phyloP scores from a whole-genome alignment of 1,284 basidiomycete species.

The Leccinum glutinopallens region DNA sequence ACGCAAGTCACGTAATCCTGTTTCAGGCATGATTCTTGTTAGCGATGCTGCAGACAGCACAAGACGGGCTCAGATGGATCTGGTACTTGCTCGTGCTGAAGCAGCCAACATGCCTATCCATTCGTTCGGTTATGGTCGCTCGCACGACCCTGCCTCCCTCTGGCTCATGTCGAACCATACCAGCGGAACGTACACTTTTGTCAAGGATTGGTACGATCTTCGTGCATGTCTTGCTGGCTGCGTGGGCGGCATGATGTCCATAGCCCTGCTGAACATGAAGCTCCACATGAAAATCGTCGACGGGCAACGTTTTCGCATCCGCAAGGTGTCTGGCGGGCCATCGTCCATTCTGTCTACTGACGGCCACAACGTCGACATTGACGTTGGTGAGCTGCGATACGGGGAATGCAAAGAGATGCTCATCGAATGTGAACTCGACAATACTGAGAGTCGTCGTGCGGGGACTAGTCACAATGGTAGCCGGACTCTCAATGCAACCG shows the following conservation, averaged over 20 bases:
- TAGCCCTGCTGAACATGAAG: slow-evolving; percentile 87
- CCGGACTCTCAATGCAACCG: slow-evolving; percentile 67
- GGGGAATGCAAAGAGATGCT: slow-evolving; percentile 94
- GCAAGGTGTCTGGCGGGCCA: slow-evolving; percentile 87
- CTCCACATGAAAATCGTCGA: slow-evolving; percentile 90
- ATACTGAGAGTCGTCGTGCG: slow-evolving; percentile 54
- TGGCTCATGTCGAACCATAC: slow-evolving; percentile 99
- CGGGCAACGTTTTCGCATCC: slow-evolving; percentile 80
- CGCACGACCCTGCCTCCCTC: slow-evolving; percentile 95
- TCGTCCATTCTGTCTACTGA: slow-evolving; percentile 82
- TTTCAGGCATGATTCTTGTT: slow-evolving; percentile 90
- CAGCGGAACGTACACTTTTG: slow-evolving; percentile 95
- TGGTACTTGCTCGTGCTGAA: slow-evolving; percentile 93
- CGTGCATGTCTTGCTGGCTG: slow-evolving; percentile 88
- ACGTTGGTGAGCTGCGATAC: slow-evolving; percentile 90
- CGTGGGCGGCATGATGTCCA: slow-evolving; percentile 92
- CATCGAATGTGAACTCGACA: slow-evolving; percentile 89
- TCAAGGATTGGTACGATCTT: slow-evolving; percentile 94
- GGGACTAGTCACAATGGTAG: slow-evolving; percentile 27
- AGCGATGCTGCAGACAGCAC: slow-evolving; percentile 91
- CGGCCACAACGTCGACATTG: slow-evolving; percentile 92
- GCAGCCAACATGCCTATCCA: slow-evolving; percentile 96
- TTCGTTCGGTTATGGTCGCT: slow-evolving; percentile 94
- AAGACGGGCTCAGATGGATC: slow-evolving; percentile 96
- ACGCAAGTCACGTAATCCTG: slow-evolving; percentile 87